A percentile compares a stretch with the other conserved stretches of the same genome.
phyloP scores from a whole-genome alignment of 2,329 filamentous ascomycete species.

The Gaeumannomyces tritici region DNA sequence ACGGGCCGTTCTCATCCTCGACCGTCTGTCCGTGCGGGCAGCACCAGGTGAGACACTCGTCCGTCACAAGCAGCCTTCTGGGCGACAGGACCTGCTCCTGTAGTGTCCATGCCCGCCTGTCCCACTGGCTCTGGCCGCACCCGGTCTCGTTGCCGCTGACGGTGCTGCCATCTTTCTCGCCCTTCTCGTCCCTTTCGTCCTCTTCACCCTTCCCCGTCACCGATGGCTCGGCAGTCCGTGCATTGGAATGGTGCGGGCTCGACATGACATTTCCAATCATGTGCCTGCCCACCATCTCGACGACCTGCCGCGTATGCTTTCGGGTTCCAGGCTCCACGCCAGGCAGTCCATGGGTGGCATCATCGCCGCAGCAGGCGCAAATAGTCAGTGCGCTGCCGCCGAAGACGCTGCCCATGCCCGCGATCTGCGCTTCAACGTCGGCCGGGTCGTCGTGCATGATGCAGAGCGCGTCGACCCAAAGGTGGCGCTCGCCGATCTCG shows the following conservation, averaged over 20 bases:
- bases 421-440: slow-evolving; percentile 4
- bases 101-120: neutral
- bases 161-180: too few species aligned
- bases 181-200: neutral
- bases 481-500: slow-evolving; percentile 9
- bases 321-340: slow-evolving; percentile 1
- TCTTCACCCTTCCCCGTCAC: too few species aligned
- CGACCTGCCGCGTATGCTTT: neutral
- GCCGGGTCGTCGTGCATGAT: slow-evolving; percentile 12
- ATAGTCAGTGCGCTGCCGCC: slow-evolving; percentile 1
- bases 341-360: neutral
- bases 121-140: neutral
- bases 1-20: slow-evolving; percentile 1
- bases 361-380: slow-evolving; percentile 1
- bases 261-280: slow-evolving; percentile 12
- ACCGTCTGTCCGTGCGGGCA: neutral
- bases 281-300: slow-evolving; percentile 9
- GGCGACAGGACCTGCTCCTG: slow-evolving; percentile 2
- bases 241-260: too few species aligned
- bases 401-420: slow-evolving; percentile 9
- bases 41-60: slow-evolving; percentile 2
- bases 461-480: slow-evolving; percentile 16
- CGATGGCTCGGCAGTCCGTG: too few species aligned
- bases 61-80: neutral
- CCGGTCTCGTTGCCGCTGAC: too few species aligned